A percentile compares a stretch with the other conserved stretches of the same genome.
These are phyloP conservation scores for Dacryopinax spathularia DNA, from an alignment of 768 basidiomycete species.

Conservation along the genomic window DNA sequence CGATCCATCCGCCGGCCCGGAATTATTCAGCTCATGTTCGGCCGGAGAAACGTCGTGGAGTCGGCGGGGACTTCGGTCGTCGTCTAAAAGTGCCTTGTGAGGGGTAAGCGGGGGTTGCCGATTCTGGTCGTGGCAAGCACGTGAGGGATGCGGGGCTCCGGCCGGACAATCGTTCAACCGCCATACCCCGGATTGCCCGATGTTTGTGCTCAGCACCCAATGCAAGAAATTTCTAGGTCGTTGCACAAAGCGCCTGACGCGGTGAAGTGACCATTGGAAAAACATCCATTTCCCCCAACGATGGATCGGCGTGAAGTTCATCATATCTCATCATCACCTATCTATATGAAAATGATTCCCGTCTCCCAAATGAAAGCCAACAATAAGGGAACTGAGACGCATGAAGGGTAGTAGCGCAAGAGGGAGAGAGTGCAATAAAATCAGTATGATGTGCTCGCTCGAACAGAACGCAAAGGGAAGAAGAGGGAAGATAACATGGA, in stretches of 20 bases:
- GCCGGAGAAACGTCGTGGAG: background rate
- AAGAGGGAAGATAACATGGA: too few relatives aligned
- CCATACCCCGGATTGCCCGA: background rate
- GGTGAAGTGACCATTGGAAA: background rate
- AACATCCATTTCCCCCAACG: background rate
- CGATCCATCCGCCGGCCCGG: too few relatives aligned
- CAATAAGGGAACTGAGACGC: background rate
- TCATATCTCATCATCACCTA: background rate
- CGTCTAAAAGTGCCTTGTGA: too few relatives aligned
- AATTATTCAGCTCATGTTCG: background rate
- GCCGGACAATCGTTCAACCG: background rate
- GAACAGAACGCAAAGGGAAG: background rate
- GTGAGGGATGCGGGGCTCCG: conserved; percentile 1
- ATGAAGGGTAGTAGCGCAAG: too few relatives aligned
- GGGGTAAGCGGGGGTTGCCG: too few relatives aligned
- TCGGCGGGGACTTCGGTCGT: too few relatives aligned
- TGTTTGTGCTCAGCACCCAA: too few relatives aligned
- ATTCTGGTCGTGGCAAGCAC: background rate
- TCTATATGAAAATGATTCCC: background rate
- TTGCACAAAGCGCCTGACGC: background rate
- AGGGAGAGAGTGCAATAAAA: background rate
- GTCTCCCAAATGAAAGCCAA: background rate
- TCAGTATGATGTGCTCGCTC: background rate
- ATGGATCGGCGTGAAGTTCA: background rate
- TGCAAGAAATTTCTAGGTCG: too few relatives aligned